Conservation (phyloP, 345 rosid genomes). For the Capsella bursapastoris region DNA sequence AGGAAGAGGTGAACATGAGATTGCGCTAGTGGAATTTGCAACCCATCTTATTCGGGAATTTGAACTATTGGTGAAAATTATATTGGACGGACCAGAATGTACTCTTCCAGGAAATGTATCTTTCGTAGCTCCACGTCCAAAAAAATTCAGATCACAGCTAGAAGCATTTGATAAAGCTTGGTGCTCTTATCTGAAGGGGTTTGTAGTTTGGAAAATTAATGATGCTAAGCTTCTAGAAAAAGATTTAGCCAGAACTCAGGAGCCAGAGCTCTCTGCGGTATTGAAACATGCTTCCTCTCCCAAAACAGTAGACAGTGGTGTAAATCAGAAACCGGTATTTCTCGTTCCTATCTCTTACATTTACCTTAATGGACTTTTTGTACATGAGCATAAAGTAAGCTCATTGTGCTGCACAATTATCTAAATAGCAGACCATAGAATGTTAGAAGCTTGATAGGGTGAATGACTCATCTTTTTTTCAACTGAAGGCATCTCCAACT, state of each 20-base stretch:
- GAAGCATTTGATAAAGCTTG: conserved; percentile 83
- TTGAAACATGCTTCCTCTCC: conserved; percentile 67
- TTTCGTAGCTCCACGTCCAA: conserved; percentile 45
- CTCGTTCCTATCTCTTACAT: conserved; percentile 32
- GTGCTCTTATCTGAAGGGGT: conserved; percentile 81
- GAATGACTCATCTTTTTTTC: conserved; percentile 5
- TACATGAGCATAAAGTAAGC: conserved; percentile 5
- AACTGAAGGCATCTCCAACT: conserved; percentile 32
- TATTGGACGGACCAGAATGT: conserved; percentile 69
- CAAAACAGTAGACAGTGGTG: conserved; percentile 54
- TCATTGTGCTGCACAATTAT: conserved; percentile 35
- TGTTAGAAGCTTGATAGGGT: background rate
- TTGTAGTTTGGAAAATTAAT: conserved; percentile 90
- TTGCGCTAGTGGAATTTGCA: conserved; percentile 74
- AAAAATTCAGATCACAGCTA: conserved; percentile 76
- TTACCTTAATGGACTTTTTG: background rate
- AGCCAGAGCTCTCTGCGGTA: conserved; percentile 80
- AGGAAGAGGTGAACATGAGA: conserved; percentile 84
- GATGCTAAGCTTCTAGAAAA: conserved; percentile 85
- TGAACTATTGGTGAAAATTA: conserved; percentile 69
- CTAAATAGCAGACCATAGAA: background rate
- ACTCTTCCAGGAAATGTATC: conserved; percentile 59
- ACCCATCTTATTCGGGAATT: conserved; percentile 65
- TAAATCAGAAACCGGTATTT: conserved; percentile 72
- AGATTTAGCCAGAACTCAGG: conserved; percentile 83